Percentiles rank a stretch among this genome's conserved stretches.
phyloP scores from a whole-genome alignment of 2,329 filamentous ascomycete species.

The Helicocarpus griseus region DNA sequence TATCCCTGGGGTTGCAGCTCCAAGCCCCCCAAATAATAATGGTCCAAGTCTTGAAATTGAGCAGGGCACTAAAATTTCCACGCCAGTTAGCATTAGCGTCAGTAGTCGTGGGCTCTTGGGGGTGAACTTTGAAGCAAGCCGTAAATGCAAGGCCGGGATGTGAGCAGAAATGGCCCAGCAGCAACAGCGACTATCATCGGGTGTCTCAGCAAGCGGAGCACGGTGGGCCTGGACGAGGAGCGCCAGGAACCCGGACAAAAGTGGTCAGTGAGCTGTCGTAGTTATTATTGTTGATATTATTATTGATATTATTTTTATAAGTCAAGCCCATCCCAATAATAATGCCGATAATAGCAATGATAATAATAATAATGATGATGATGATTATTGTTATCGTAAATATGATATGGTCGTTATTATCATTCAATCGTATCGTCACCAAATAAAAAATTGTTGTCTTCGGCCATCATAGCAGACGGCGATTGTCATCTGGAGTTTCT shows the following conservation, averaged over 20 bases:
- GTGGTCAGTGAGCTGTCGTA: neutral
- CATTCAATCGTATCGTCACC: too few relatives aligned
- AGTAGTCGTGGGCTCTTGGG: too few relatives aligned
- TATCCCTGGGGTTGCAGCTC: constrained; percentile 8
- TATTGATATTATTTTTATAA: neutral
- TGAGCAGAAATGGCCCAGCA: neutral
- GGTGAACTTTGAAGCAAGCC: neutral
- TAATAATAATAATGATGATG: too few relatives aligned
- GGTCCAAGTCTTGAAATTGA: neutral
- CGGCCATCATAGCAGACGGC: neutral
- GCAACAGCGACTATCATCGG: neutral
- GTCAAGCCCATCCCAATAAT: too few relatives aligned
- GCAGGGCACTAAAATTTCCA: neutral
- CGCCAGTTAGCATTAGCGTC: neutral
- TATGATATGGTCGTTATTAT: too few relatives aligned
- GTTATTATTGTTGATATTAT: neutral
- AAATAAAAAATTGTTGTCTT: neutral
- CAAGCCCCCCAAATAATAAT: constrained; percentile 4
- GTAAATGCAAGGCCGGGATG: neutral
- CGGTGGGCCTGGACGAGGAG: neutral
- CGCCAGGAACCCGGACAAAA: constrained; percentile 2
- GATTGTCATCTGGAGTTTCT: neutral
- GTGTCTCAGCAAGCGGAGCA: neutral
- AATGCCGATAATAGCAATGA: neutral
- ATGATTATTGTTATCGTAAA: too few relatives aligned